Evolutionary conservation across 306 rosid species (phyloP), one percentile per base, ranked within the genome.

Genomic region (Trifolium subterraneum): DNA sequence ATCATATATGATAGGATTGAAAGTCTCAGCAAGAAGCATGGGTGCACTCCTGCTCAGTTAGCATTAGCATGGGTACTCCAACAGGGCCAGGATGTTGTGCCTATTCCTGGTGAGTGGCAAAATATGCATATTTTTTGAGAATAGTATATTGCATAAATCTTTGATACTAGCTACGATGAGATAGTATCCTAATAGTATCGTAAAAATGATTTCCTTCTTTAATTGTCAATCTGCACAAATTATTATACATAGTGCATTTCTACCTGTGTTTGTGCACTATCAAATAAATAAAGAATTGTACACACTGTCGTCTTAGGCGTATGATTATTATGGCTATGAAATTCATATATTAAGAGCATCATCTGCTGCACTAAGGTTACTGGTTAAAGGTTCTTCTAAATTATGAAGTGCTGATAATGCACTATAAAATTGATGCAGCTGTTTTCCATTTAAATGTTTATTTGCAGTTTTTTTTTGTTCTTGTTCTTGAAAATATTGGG

Each of bases 61-160:
- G 86, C 96, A 59, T 74, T 90, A 29, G 86, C 92, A 56, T 88
- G 96, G 96, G 84, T 90, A 44, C 88, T 92, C 52, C 84, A 82
- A 7, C 87, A 82, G 81, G 98, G 90, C 55, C 69, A 87, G 35
- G 92, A 87, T 74, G 87, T 87, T 41, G 81, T 58, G 48, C 86
- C 86, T 36, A 83, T 83, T 59, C 86, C 86, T 39, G 86, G 86
- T 78, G 6, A 59, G 79, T 62, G 5, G 9, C 36, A 33, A 19
- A 50, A 63, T 19, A 63, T 63, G 13, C 45, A 25, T 29, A 10
- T 50, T 10, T 29, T 68, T 27, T 3, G 0, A 50, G 2, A 74
- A 33, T 50, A 33, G 39, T 19, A 31, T 63, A 41, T 22, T 14
- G 5, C 19, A 20, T 22, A 20, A 50, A 74, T 20, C 54, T 14